phyloP scores from a whole-genome alignment of 345 rosid species.

The Boechera retrofracta region DNA sequence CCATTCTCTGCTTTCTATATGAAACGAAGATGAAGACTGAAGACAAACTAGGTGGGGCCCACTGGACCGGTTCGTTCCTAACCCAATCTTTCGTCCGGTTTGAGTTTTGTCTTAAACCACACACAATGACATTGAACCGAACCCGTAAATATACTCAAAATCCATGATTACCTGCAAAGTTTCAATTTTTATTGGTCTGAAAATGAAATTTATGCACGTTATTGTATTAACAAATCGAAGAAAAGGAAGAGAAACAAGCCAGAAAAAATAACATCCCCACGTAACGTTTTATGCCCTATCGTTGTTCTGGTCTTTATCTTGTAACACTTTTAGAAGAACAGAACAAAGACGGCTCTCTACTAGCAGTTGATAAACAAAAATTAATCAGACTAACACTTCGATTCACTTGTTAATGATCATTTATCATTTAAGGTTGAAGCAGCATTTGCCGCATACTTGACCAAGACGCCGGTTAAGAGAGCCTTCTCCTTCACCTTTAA shows the following conservation, averaged over 20 bases:
- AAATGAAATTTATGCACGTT: neutral
- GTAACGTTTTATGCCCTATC: neutral
- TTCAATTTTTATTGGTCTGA: neutral
- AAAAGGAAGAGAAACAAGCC: neutral
- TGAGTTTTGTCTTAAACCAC: too few relatives aligned
- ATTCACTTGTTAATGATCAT: constrained; percentile 17
- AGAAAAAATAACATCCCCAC: neutral
- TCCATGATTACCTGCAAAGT: too few relatives aligned
- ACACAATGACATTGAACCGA: too few relatives aligned
- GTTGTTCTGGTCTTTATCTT: neutral
- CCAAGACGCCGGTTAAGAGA: constrained; percentile 62
- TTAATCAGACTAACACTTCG: neutral
- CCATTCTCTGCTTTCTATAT: too few relatives aligned
- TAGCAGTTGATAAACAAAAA: neutral
- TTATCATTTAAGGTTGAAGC: constrained; percentile 47
- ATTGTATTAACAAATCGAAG: neutral
- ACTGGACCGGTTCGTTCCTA: too few relatives aligned
- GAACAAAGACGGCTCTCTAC: neutral
- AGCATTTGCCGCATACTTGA: constrained; percentile 67
- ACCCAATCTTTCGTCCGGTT: too few relatives aligned
- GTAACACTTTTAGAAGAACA: constrained; percentile 9
- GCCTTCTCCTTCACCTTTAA: constrained; percentile 83
- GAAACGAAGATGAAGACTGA: too few relatives aligned
- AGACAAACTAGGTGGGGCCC: too few relatives aligned
- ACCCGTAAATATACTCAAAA: too few relatives aligned